Base-by-base conservation (phyloP, 2,329 filamentous ascomycete species). In the Dactylonectria estremocensis region DNA sequence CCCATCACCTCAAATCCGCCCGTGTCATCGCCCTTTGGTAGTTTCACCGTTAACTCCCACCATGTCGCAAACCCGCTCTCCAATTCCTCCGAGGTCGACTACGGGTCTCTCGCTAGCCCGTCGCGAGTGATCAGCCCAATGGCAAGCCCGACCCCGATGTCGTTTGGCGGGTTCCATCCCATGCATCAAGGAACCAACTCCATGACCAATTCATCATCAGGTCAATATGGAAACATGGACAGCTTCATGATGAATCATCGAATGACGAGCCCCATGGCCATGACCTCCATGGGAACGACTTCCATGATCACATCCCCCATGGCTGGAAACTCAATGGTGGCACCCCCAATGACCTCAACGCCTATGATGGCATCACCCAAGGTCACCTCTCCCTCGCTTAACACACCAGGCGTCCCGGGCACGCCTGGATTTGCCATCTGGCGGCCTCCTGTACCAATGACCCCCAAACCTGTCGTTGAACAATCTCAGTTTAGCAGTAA, bases 401-500 rank as follows among this genome's bases (percentile, higher is more conserved):
- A 67, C 33, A 54, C 71, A 5, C 69, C 69, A 24, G 71, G 68
- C 7, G 69, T 76, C 5, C 74, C 77, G n/a, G 79, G 79, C 35
- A 81, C 80, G 4, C 79, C 80, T 40, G 80, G 80, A 16, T 81
- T 81, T 63, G 76, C 79, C 24, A 81, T 81, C 45, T 82, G 80
- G 80, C 78, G 80, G 50, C 77, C 79, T 20, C 79, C 79, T n/a
- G 74, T 74, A 22, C 70, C 75, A n/a, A 77, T 69, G 61, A 73
- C 57, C 53, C 69, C 71, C 46, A 77, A 78, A 40, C 73, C 69
- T 37, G 62, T 69, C 37, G 55, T 70, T 14, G 64, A 68, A n/a
- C 75, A 74, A 20, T 49, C 72, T 45, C 74, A 74, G 67, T 55
- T 49, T 55, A 75, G 56, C 50, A 69, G 65, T 40, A 70, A 64